Base-by-base conservation (phyloP, 176 grass and related monocot genomes). In the Saccharum spontaneum region DNA sequence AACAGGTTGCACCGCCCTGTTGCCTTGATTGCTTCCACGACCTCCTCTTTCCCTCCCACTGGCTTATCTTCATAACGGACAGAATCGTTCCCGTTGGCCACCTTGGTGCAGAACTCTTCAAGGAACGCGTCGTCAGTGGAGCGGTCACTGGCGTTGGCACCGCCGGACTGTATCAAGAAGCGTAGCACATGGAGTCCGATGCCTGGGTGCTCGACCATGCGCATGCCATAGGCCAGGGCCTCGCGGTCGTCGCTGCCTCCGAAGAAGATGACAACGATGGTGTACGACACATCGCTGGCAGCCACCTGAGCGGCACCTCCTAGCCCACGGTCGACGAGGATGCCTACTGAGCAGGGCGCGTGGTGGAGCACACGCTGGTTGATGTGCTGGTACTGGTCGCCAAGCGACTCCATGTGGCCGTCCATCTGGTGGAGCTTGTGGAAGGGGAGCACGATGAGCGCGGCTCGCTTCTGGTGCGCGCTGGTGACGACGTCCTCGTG, bases 191-290 rank as follows among this genome's bases (percentile, higher is more conserved):
- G 79, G 72, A 93, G 81, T 4, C 24, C 31, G 45, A 93, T 87
- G 44, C 91, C 87, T 0, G 91, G 91, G 82, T 93, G 91, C 91
- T 93, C 87, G 2, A 83, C 87, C 91, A 92, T 87, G 81, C 87
- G 82, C 26, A 75, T 69, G 45, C 76, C 85, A 43, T 88, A 92
- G 3, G 92, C 75, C 3, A 97, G 87, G 17, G 94, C 94, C 88
- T 97, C 92, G 23, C 92, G 80, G 80, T 97, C 94, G 43, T 97
- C 94, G 13, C 90, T 66, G 4, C 92, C 92, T 5, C 94, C 92
- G 72, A 96, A 96, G 81, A 96, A 93, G 38, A 91, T 23, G 61
- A 87, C 82, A 31, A 71, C 77, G 77, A 87, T 83, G 38, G 59
- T 62, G 85, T 87, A 87, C 37, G 81, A 89, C 24, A 93, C 85